These are phyloP conservation scores for Carex kokanica DNA, from an alignment of 176 grass and related monocot genomes.

Conservation along the genomic window DNA sequence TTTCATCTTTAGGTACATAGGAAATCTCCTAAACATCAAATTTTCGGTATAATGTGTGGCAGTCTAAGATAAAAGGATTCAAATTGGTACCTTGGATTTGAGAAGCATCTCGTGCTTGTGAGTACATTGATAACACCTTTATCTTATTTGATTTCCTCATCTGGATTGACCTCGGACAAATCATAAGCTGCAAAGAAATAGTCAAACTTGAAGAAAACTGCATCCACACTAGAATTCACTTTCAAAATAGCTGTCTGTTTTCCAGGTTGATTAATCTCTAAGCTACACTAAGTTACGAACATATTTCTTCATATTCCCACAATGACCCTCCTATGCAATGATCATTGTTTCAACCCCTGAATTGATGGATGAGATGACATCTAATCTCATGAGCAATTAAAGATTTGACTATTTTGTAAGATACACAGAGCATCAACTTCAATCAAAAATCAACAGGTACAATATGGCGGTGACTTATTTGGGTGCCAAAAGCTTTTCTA, in stretches of 20 bases:
- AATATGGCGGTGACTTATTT: not conserved
- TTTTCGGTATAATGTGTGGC: not conserved
- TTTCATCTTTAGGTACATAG: not conserved
- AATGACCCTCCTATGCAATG: not conserved
- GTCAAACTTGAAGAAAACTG: not conserved
- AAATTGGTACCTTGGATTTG: constrained; percentile 50
- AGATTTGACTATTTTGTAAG: not conserved
- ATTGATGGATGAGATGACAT: not conserved
- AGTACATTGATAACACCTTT: constrained; percentile 54
- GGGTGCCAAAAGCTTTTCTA: too few relatives aligned
- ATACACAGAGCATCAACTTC: not conserved
- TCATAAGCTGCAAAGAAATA: constrained; percentile 17
- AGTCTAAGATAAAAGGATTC: not conserved
- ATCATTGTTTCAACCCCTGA: not conserved
- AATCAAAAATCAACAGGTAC: not conserved
- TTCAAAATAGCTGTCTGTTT: not conserved
- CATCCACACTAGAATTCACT: not conserved
- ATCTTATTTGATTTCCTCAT: constrained; percentile 32
- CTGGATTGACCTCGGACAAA: constrained; percentile 23
- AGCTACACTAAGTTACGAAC: not conserved
- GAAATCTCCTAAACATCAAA: not conserved
- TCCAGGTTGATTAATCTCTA: not conserved
- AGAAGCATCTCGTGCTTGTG: constrained; percentile 62
- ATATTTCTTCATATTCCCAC: not conserved
- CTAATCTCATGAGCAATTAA: not conserved